Base-by-base conservation (phyloP, 2,329 filamentous ascomycete species). In the Dactylonectria estremocensis region DNA sequence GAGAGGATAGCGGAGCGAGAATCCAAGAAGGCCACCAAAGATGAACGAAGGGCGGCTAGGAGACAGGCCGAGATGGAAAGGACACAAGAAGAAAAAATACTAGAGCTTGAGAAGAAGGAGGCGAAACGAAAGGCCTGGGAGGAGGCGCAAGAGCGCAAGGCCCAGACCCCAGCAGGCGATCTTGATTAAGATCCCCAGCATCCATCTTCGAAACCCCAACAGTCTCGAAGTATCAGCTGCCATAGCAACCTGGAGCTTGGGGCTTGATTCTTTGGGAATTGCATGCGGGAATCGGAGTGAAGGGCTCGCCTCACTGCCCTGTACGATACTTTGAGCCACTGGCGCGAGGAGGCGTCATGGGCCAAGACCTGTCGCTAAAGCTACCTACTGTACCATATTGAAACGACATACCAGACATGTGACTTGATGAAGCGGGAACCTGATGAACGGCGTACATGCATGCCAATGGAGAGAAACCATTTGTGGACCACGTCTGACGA, bases 1-100 rank as follows among this genome's bases (percentile, higher is more conserved):
- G 89, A 95, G 79, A 83, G 89, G 49, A 84, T 89, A 73, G 85
- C 79, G 13, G 82, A 84, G 58, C 85, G 88, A 64, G 85, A 90
- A 55, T 81, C 82, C 33, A 86, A 89, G 79, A 87, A 87, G 63
- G 81, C 83, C 35, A 83, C 82, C 40, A 93, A 93, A 80, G 83
- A 88, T 46, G 84, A 87, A 72, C 83, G 89, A 60, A 83, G 83
- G 67, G 80, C 83, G n/a, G 77, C 78, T 8, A 79, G 75, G 64
- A 77, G 75, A 64, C 69, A 68, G 49, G 63, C 61, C 24, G 66
- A 75, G 52, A 69, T 76, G 64, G 74, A 76, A 28, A 40, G 70
- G 60, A 70, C 64, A 66, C 68, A 66, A 31, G 76, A 77, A 46
- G 77, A 76, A 71, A 78, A 76, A 69, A 72, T 67, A 13, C 24